Base-by-base conservation (phyloP, 768 basidiomycete species). In the Tricholoma sp. region DNA sequence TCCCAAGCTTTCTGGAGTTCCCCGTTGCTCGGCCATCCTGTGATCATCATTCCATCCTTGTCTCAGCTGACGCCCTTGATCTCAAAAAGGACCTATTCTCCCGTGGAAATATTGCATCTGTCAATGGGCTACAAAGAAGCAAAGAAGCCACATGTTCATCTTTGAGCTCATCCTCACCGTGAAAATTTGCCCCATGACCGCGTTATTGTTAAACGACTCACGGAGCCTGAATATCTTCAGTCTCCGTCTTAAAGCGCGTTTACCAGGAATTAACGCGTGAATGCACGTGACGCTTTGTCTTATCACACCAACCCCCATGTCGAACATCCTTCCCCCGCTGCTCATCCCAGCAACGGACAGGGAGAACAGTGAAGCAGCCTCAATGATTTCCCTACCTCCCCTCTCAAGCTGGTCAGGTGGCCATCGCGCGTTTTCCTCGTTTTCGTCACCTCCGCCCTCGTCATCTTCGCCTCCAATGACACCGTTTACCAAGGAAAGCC, bases 241-340 rank as follows among this genome's bases (percentile, higher is more conserved):
- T 67, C 74, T 72, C 72, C 72, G 73, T 63, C 42, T 56, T 53
- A 73, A 76, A 76, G 74, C 74, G 74, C 74, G 76, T 77, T 78
- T 70, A 75, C 65, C 62, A 60, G 45, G 29, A 63, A 63, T 64
- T 56, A 63, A 69, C 72, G 68, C 70, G 69, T 59, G 53, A 31
- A 53, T 47, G 18, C 77, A 77, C 76, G 77, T 77, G 76, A 79
- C 62, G 42, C 39, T 24, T 50, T 65, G 66, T 72, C 70, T 77
- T 76, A 77, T 78, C 76, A 71, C 68, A 69, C 61, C 61, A 70
- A 77, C 76, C 52, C 57, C 67, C 76, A 78, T 77, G 76, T 75
- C 71, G 59, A 61, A 68, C 62, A 58, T 48, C 50, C 66, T 64
- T 42, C 68, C 68, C 56, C 62, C 71, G 42, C 65, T 65, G 59